Conservation (phyloP, 2,329 filamentous ascomycete genomes). For the Trichophyton benhamiae region DNA sequence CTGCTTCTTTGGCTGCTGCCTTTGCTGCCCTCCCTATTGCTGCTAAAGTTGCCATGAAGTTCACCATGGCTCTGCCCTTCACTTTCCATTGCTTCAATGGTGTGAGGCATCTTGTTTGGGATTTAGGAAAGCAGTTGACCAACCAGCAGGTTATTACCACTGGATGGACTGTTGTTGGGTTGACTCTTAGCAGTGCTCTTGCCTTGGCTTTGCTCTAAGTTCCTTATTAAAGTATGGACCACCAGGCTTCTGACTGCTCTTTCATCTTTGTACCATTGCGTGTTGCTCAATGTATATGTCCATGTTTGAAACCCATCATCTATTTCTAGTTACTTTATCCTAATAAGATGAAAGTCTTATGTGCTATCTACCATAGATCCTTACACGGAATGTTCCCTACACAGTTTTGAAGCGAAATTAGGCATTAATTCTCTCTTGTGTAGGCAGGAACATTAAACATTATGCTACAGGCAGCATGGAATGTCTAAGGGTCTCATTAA, state of each 20-base stretch:
- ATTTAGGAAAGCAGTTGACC: conserved; percentile 48
- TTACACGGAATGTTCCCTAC: not conserved
- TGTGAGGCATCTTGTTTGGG: conserved; percentile 60
- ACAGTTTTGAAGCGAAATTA: too few species aligned
- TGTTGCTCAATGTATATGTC: conserved; percentile 7
- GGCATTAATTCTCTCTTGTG: not conserved
- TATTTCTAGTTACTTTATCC: not conserved
- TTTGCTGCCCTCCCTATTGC: conserved; percentile 50
- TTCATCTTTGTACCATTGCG: conserved; percentile 7
- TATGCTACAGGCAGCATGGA: not conserved
- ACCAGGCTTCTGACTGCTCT: not conserved
- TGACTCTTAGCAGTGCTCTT: conserved; percentile 41
- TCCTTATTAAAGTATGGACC: not conserved
- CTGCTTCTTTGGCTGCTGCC: conserved; percentile 48
- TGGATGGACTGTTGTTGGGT: conserved; percentile 51
- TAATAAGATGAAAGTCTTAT: not conserved
- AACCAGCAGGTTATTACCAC: conserved; percentile 54
- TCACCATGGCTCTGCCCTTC: conserved; percentile 50
- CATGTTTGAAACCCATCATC: not conserved
- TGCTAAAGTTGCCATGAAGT: conserved; percentile 49
- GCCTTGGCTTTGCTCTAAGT: conserved; percentile 36
- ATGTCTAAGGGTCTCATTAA: not conserved
- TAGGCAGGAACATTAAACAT: not conserved
- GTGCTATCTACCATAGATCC: not conserved
- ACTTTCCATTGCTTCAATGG: conserved; percentile 58